Percentiles rank a stretch among this genome's conserved stretches.
phyloP scores from a whole-genome alignment of 345 rosid species.

The Cardiospermum halicacabum region DNA sequence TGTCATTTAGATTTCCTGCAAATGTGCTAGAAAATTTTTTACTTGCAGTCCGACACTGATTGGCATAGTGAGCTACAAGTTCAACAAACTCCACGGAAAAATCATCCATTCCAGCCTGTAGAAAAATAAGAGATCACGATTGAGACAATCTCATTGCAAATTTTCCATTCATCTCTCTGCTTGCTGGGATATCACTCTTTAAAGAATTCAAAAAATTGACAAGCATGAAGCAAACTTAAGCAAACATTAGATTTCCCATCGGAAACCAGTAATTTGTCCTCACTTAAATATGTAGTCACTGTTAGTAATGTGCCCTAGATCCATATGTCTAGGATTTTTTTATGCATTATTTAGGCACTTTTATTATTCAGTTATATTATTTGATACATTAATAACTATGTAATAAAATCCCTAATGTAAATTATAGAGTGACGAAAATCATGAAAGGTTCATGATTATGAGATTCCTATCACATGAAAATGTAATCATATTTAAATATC shows the following conservation, averaged over 20 bases:
- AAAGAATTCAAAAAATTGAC: neutral
- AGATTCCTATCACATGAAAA: no score
- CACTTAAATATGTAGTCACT: neutral
- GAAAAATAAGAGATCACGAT: conserved; percentile 5
- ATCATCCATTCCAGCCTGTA: conserved; percentile 47
- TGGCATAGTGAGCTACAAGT: conserved; percentile 66
- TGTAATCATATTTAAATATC: no score
- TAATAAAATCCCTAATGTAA: no score
- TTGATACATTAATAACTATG: no score
- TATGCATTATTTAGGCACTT: no score
- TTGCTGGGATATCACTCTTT: neutral
- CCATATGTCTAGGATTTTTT: no score
- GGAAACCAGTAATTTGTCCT: neutral
- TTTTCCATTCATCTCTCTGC: no score
- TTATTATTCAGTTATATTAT: no score
- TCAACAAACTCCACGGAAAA: conserved; percentile 46
- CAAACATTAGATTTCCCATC: neutral
- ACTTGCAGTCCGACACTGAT: conserved; percentile 47
- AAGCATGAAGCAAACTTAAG: neutral
- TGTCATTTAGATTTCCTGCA: conserved; percentile 42
- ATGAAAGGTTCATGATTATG: no score
- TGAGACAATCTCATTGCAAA: neutral
- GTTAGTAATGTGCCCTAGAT: no score
- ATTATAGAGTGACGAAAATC: no score
- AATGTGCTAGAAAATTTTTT: conserved; percentile 37